Evolutionary conservation across 2,329 filamentous ascomycete species (phyloP).

Genomic region (Orbilia blumenaviensis): DNA sequence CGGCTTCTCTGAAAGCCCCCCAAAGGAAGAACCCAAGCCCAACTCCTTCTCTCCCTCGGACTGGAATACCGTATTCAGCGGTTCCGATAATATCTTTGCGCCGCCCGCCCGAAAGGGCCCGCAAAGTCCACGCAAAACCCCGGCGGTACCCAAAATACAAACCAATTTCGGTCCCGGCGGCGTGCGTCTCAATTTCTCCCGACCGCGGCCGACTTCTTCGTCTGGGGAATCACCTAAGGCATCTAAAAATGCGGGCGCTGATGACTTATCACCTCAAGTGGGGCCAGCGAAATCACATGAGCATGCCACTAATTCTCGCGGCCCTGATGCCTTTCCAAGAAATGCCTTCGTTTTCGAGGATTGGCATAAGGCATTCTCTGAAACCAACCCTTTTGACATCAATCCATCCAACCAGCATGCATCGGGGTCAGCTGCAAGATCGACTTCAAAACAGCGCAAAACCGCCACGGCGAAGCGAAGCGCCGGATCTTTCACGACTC

Average conservation of each 20-base stretch:
- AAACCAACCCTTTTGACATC: constrained; percentile 49
- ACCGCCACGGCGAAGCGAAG: constrained; percentile 29
- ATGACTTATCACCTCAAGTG: background rate
- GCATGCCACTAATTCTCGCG: background rate
- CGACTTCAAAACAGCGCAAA: constrained; percentile 45
- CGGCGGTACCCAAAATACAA: constrained; percentile 40
- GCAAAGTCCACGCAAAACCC: constrained; percentile 43
- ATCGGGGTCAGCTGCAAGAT: constrained; percentile 13
- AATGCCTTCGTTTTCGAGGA: constrained; percentile 46
- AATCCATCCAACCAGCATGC: constrained; percentile 13
- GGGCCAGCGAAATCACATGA: background rate
- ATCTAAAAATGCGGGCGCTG: background rate
- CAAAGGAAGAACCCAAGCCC: constrained; percentile 5
- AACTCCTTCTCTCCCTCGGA: constrained; percentile 42
- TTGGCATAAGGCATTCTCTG: constrained; percentile 45
- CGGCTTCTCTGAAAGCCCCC: constrained; percentile 8
- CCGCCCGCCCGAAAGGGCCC: constrained; percentile 25
- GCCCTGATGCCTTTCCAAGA: background rate
- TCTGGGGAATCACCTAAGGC: background rate
- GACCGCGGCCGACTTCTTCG: constrained; percentile 41
- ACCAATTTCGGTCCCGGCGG: constrained; percentile 24
- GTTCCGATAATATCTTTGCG: constrained; percentile 42
- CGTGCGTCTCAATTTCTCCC: constrained; percentile 34
- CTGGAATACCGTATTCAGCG: constrained; percentile 44
- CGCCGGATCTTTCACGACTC: constrained; percentile 1